Evolutionary conservation across 2,329 filamentous ascomycete genomes (phyloP).

Genomic region (Coccinonectria pachysandricola): DNA sequence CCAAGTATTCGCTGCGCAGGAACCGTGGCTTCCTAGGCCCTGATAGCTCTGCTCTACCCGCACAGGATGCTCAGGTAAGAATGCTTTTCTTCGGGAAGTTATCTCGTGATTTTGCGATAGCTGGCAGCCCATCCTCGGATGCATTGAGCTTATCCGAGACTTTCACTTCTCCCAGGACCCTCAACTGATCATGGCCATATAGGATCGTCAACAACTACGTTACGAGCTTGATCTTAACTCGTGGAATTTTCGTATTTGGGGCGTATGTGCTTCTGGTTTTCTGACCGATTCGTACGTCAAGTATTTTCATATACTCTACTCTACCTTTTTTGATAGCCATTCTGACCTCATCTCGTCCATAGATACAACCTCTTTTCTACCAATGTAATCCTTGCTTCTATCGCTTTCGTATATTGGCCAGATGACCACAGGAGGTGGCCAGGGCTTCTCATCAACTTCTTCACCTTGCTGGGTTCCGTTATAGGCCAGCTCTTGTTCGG

Average conservation of each 20-base stretch:
- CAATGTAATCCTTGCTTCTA: conserved; percentile 42
- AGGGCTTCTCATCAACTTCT: conserved; percentile 40
- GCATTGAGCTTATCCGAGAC: too few relatives aligned
- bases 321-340: too few relatives aligned
- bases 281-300: conserved; percentile 42
- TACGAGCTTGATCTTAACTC: conserved; percentile 45
- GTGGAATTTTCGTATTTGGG: conserved; percentile 45
- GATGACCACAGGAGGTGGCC: conserved; percentile 32
- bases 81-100: conserved; percentile 4
- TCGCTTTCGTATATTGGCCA: conserved; percentile 44
- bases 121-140: too few relatives aligned
- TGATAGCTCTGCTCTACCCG: conserved; percentile 40
- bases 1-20: conserved; percentile 19
- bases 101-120: conserved; percentile 2
- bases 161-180: too few relatives aligned
- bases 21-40: conserved; percentile 42
- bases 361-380: conserved; percentile 46
- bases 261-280: conserved; percentile 44
- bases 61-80: conserved; percentile 37
- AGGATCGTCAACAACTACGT: conserved; percentile 42
- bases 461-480: conserved; percentile 42
- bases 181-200: conserved; percentile 1
- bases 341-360: too few relatives aligned
- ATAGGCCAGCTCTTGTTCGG: conserved; percentile 43
- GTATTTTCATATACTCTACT: too few relatives aligned